These are phyloP conservation scores for Aureobasidium pullulans DNA, from an alignment of 2,329 filamentous ascomycete species.

Conservation along the genomic window DNA sequence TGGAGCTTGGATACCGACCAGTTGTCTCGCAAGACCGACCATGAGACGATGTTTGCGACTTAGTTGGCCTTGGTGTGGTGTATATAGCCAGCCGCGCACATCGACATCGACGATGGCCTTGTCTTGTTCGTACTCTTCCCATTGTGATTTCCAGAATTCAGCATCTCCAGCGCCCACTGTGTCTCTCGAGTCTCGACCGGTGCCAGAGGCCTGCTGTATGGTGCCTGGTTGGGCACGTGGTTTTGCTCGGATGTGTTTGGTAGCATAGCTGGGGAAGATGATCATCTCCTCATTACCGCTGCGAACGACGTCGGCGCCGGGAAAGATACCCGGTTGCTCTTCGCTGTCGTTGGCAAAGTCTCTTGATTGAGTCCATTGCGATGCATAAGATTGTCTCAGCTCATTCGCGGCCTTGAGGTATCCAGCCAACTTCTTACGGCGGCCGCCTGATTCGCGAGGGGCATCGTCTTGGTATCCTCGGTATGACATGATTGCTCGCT, in stretches of 20 bases:
- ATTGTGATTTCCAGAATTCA: constrained; percentile 71
- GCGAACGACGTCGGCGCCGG: constrained; percentile 71
- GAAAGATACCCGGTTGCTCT: constrained; percentile 68
- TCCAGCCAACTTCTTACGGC: constrained; percentile 69
- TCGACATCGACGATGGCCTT: constrained; percentile 88
- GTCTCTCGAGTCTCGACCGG: constrained; percentile 36
- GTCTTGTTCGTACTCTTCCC: constrained; percentile 72
- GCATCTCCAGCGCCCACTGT: constrained; percentile 49
- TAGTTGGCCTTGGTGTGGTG: constrained; percentile 75
- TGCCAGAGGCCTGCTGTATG: constrained; percentile 32
- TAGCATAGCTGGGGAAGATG: constrained; percentile 87
- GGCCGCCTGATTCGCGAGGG: constrained; percentile 54
- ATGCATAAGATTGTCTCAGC: constrained; percentile 58
- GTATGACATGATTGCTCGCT: constrained; percentile 27
- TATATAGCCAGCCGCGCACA: constrained; percentile 91
- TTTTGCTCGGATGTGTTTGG: constrained; percentile 54
- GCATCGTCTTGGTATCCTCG: constrained; percentile 29
- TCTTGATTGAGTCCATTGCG: constrained; percentile 36
- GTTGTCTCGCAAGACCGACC: constrained; percentile 74
- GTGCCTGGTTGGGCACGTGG: constrained; percentile 29
- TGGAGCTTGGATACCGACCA: constrained; percentile 78
- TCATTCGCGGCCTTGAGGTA: constrained; percentile 67
- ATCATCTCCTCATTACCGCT: constrained; percentile 87
- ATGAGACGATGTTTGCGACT: constrained; percentile 79
- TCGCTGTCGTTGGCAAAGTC: constrained; percentile 28